Evolutionary conservation across 768 basidiomycete species (phyloP).

Genomic region (Suillus alpinus): DNA sequence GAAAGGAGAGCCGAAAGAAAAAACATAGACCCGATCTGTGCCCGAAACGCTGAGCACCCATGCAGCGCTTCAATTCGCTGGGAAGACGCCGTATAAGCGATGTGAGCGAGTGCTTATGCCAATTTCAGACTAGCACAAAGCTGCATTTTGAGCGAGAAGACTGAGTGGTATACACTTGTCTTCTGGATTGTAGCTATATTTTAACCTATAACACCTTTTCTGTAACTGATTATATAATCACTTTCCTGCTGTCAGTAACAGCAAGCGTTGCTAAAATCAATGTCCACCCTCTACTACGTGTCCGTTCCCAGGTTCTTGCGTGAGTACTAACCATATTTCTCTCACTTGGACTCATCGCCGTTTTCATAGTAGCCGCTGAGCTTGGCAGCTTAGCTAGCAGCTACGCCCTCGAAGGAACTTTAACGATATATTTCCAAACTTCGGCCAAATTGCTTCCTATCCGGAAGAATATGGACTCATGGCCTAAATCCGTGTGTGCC

Average conservation of each 20-base stretch:
- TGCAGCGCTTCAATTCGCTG: no score
- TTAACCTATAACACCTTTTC: not conserved
- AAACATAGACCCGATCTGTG: not conserved
- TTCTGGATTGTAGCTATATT: not conserved
- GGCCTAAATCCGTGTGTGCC: slow-evolving; percentile 12
- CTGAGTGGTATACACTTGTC: not conserved
- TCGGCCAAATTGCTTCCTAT: slow-evolving; percentile 14
- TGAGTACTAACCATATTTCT: slow-evolving; percentile 7
- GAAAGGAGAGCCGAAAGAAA: slow-evolving; percentile 2
- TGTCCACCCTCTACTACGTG: slow-evolving; percentile 4
- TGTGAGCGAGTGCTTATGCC: not conserved
- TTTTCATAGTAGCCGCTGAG: slow-evolving; percentile 4
- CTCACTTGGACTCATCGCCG: not conserved
- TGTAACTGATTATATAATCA: not conserved
- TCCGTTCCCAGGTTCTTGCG: not conserved
- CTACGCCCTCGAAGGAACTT: no score
- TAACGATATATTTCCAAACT: slow-evolving; percentile 7
- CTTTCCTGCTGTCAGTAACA: slow-evolving; percentile 5
- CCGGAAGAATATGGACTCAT: slow-evolving; percentile 9
- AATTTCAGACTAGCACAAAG: not conserved
- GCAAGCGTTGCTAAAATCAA: slow-evolving; percentile 9
- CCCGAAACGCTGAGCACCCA: not conserved
- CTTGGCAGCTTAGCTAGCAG: not conserved
- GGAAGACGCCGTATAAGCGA: not conserved
- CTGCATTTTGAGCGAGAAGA: slow-evolving; percentile 9